Evolutionary conservation across 1,284 basidiomycete genomes (phyloP).

Genomic region (Ustilago trichophora): DNA sequence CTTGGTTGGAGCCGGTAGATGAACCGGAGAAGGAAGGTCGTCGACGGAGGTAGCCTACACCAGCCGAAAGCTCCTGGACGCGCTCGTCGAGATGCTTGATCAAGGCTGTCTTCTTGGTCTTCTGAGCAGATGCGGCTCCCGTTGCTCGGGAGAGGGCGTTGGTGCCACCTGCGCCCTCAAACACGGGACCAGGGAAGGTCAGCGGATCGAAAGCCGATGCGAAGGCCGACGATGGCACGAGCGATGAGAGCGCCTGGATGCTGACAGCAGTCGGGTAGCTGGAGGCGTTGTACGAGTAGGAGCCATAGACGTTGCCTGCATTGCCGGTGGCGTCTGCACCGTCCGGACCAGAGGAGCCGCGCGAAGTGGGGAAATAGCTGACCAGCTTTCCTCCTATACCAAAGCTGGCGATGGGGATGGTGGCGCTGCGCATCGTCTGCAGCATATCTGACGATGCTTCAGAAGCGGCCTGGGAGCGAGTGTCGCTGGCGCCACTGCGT

Average conservation of each 20-base stretch:
- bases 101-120: conserved; percentile 57
- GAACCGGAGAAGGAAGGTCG: conserved; percentile 39
- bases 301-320: conserved; percentile 24
- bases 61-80: conserved; percentile 54
- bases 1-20: conserved; percentile 7
- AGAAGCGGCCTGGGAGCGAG: conserved; percentile 18
- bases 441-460: conserved; percentile 42
- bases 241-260: conserved; percentile 39
- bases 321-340: background rate
- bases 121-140: conserved; percentile 29
- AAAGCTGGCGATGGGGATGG: conserved; percentile 58
- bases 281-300: conserved; percentile 39
- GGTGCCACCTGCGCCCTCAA: conserved; percentile 49
- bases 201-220: conserved; percentile 58
- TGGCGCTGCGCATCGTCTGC: conserved; percentile 49
- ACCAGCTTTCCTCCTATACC: conserved; percentile 62
- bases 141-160: conserved; percentile 54
- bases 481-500: conserved; percentile 11
- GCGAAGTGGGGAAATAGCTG: conserved; percentile 55
- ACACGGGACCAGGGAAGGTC: conserved; percentile 59
- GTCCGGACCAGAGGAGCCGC: conserved; percentile 8
- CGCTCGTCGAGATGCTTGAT: conserved; percentile 59
- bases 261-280: conserved; percentile 39
- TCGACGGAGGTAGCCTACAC: conserved; percentile 58
- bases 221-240: conserved; percentile 52